Evolutionary conservation across 257 asterid genomes (phyloP), one percentile per base, ranked within the genome.

Genomic region (Plantago major): DNA sequence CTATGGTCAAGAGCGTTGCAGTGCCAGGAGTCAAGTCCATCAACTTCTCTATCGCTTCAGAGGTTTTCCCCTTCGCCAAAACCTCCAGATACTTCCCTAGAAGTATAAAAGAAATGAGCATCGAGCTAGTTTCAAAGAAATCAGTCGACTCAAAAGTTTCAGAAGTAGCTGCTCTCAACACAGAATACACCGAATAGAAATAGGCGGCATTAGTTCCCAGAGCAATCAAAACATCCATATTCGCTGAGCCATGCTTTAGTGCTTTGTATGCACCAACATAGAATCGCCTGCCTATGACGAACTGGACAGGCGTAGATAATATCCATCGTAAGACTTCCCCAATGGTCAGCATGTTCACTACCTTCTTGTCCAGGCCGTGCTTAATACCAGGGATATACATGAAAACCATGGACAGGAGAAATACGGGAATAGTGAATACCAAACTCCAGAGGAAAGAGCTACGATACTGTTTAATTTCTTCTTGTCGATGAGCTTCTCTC

Each of bases 171-270:
- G 91, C 79, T 59, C 85, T 71, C 64, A 83, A 7, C 15, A 77
- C 86, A 0, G 88, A 79, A 58, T 83, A 86, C 1, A 83, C 82
- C 0, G 95, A 86, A 45, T 83, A 83, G 33, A 79, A 86, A 57
- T 86, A 86, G 8, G 95, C 90, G 8, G 91, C 85, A 33, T 81
- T 83, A 3, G 95, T 86, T 53, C 95, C 95, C 44, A 86, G 50
- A 0, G 82, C 84, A 28, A 86, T 74, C 69, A 86, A 66, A 1
- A 86, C 95, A 42, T 86, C 95, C 95, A 86, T 86, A 54, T 86
- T 86, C 6, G 95, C 88, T 2, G 85, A 69, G 9, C 86, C 86
- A 26, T 73, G 78, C 2, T 73, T 56, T 1, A 83, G 30, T 16
- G 95, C 73, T 71, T 58, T 81, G 72, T 74, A 83, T 28, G 95